Base-by-base conservation (phyloP, 139 green algal species). In the Volvox africanus region DNA sequence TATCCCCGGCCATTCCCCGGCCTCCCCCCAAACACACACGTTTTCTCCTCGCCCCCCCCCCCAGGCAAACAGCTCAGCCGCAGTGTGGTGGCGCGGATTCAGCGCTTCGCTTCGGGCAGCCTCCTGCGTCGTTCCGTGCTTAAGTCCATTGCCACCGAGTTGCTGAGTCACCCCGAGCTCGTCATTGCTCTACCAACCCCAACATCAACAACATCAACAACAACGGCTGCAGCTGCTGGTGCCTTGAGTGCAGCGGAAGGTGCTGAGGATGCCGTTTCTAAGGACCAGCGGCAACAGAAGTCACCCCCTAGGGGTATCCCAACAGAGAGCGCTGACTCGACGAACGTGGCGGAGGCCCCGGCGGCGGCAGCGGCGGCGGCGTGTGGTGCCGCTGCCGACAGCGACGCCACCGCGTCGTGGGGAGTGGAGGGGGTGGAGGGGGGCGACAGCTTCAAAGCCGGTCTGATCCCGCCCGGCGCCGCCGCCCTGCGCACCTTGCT, bases 11-110 rank as follows among this genome's bases (percentile, higher is more conserved):
- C 17, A 69, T n/a, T n/a, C n/a, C n/a, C n/a, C n/a, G n/a, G 44
- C 44, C 44, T 5, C 44, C 44, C 44, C 44, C 44, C 44, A 14
- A 55, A 55, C 44, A n/a, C 44, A 55, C 44, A 55, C 44, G 9
- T 55, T 9, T 73, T 35, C 71, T 21, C 71, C 71, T 18, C 71
- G 3, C 32, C 71, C 71, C 71, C 26, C 18, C 36, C 82, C 30
- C 3, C 77, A 84, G 94, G 94, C 91, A 94, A 94, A 89, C 77
- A 86, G 78, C 88, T 96, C 19, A 33, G 91, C 61, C 79, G 87
- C n/a, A 90, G 35, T 28, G 96, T 99, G 82, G 97, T 99, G 65
- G 94, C 97, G 69, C 95, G 97, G 73, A 96, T 98, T 35, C 96
- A 98, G 96, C 94, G 97, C 73, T 99, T 95, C 92, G 92, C 91